Evolutionary conservation across 2,329 filamentous ascomycete species (phyloP).

Genomic region (Trichophyton schoenleinii): DNA sequence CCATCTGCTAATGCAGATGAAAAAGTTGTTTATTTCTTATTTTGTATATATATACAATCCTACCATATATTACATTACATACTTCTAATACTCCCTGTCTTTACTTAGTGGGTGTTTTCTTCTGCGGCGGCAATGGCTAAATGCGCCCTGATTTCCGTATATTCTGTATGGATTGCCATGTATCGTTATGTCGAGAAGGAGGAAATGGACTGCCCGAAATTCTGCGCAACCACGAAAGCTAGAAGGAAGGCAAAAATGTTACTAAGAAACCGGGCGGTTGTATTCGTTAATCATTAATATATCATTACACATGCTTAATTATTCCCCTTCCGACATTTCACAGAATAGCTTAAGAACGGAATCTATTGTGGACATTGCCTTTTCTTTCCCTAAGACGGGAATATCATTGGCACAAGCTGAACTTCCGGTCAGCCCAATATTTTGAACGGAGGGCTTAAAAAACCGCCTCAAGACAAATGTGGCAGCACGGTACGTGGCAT

Average conservation of each 20-base stretch:
- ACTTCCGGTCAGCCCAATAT: slow-evolving; percentile 2
- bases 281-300: neutral
- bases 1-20: no score
- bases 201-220: no score
- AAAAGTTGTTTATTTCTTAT: no score
- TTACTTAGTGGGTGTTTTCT: no score
- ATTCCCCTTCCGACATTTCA: slow-evolving; percentile 17
- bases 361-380: slow-evolving; percentile 32
- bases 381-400: slow-evolving; percentile 25
- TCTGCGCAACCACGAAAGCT: no score
- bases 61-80: no score
- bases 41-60: no score
- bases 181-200: no score
- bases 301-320: neutral
- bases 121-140: no score
- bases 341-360: slow-evolving; percentile 31
- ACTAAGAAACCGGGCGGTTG: neutral
- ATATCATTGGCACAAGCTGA: slow-evolving; percentile 12
- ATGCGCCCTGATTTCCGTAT: no score
- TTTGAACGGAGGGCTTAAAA: slow-evolving; percentile 18
- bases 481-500: slow-evolving; percentile 33
- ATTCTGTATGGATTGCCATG: no score
- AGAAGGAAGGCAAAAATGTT: neutral
- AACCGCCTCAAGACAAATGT: slow-evolving; percentile 32
- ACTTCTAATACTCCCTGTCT: no score